Evolutionary conservation across 169 alveolate genomes (phyloP), one percentile per base, ranked within the genome.

Genomic region (Babesia divergens): DNA sequence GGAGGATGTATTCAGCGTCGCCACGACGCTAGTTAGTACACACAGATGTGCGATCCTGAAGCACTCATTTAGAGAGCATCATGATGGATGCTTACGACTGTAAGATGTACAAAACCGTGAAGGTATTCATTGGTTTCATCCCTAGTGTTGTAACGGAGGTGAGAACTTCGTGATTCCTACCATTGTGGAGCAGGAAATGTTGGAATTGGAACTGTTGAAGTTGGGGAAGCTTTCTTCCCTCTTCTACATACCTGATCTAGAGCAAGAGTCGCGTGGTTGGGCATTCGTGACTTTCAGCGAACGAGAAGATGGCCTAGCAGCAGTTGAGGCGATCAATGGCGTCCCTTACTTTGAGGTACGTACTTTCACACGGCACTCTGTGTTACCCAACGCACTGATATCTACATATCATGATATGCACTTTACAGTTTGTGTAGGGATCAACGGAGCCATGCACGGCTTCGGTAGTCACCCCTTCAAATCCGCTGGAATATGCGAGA

Each of bases 71-170:
- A n/a, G n/a, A n/a, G n/a, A n/a, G 20, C 67, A 38, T 13, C 31
- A 74, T 64, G 84, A 60, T 71, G 31, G 69, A 58, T 35, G 8
- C 65, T 16, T 37, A 56, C 51, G 46, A 56, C 31, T 35, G 38
- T 37, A 22, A 31, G 50, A 44, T 60, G 85, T 65, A 75, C 7
- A 47, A 62, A 22, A 58, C 77, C 7, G 66, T 82, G 6, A 86
- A 82, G 56, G 59, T 86, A 22, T 86, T 86, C 59, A 67, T 86
- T 18, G 92, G 92, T 6, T 76, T 80, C 32, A 81, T 86, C 14
- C 92, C 92, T 28, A 69, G 79, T 28, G 84, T 70, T 29, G 83
- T 81, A 22, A 67, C 89, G 22, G 92, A 86, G 88, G 92, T 81
- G 64, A 22, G 67, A 32, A 35, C 29, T 1, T 34, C 16, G 4